A percentile compares a stretch with the other conserved stretches of the same genome.
Conservation (phyloP, 371 early-diverging fungal species). For the Chytridium lagenaria region DNA sequence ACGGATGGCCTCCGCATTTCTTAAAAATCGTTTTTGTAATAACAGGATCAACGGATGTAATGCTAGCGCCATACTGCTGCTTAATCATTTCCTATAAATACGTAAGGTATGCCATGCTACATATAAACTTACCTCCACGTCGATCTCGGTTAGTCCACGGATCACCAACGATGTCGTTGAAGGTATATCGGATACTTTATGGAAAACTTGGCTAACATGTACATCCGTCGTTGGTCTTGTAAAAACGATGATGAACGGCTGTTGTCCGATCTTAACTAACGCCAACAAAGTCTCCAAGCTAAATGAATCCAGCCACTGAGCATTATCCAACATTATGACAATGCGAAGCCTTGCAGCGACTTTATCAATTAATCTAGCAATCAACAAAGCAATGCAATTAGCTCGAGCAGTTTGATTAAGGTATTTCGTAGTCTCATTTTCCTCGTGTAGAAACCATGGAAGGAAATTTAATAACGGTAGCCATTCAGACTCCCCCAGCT, state of each 20-base stretch:
- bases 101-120: neutral
- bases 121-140: conserved; percentile 4
- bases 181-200: neutral
- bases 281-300: conserved; percentile 2
- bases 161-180: neutral
- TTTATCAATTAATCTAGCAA: neutral
- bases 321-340: conserved; percentile 18
- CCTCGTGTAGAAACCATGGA: conserved; percentile 10
- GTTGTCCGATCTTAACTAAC: neutral
- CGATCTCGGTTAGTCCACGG: conserved; percentile 7
- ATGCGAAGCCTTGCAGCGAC: neutral
- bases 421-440: neutral
- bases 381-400: neutral
- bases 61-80: neutral
- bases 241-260: conserved; percentile 4
- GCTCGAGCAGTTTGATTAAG: neutral
- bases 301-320: conserved; percentile 8
- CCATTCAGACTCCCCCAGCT: conserved; percentile 14
- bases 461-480: conserved; percentile 14
- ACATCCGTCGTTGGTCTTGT: neutral
- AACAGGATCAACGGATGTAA: conserved; percentile 6
- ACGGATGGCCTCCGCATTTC: conserved; percentile 25
- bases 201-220: neutral
- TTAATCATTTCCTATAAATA: conserved; percentile 18
- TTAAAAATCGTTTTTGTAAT: conserved; percentile 20